These are phyloP conservation scores for Fusarium sp. DNA, from an alignment of 2,329 filamentous ascomycete genomes.

Conservation along the genomic window DNA sequence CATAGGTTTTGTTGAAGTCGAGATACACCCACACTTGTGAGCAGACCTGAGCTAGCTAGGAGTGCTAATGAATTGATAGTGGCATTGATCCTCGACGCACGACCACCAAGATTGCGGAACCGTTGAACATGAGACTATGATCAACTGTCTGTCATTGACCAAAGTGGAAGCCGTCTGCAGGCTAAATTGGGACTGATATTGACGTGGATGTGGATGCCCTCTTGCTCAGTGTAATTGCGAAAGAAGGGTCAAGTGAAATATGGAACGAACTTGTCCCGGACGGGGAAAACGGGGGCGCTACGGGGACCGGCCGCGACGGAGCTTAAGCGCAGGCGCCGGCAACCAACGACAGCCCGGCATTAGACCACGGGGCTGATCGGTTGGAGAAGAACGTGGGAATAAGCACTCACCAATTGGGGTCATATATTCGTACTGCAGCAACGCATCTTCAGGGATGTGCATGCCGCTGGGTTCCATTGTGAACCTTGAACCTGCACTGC, in stretches of 20 bases:
- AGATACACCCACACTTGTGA: neutral
- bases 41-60: neutral
- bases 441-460: conserved; percentile 57
- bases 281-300: conserved; percentile 38
- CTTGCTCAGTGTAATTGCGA: conserved; percentile 2
- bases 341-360: conserved; percentile 57
- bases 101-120: conserved; percentile 15
- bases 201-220: conserved; percentile 15
- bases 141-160: neutral
- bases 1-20: neutral
- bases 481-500: conserved; percentile 14
- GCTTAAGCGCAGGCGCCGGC: conserved; percentile 37
- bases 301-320: conserved; percentile 39
- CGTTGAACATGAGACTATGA: conserved; percentile 12
- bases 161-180: conserved; percentile 20
- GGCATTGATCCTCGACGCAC: neutral
- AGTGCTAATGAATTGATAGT: conserved; percentile 9
- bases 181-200: conserved; percentile 29
- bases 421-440: conserved; percentile 55
- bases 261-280: conserved; percentile 36
- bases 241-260: conserved; percentile 10
- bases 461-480: conserved; percentile 52
- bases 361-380: conserved; percentile 59
- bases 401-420: conserved; percentile 63
- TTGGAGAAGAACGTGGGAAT: conserved; percentile 43